Percentiles rank a stretch among this genome's conserved stretches.
These are phyloP conservation scores for Prototheca cutis DNA, from an alignment of 163 green algal genomes.

Conservation along the genomic window DNA sequence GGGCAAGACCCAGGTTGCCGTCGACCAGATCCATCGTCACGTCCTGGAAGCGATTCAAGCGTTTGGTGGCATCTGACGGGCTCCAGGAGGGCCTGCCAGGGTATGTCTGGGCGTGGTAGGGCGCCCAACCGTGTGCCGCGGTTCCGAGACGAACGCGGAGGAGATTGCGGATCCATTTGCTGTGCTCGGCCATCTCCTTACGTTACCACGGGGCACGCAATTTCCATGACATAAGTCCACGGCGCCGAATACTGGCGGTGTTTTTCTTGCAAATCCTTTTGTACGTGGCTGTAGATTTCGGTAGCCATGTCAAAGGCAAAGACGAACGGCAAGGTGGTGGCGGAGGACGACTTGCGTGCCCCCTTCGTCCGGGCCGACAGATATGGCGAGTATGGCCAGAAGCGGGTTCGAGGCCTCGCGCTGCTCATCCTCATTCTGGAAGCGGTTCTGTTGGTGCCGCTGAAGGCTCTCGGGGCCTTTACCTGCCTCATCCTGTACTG, in stretches of 20 bases:
- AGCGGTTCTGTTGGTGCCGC: constrained; percentile 30
- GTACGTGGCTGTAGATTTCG: not conserved
- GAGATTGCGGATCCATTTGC: no score
- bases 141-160: no score
- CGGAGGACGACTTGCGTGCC: not conserved
- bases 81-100: not conserved
- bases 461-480: constrained; percentile 30
- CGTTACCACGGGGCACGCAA: no score
- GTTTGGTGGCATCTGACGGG: not conserved
- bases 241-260: no score
- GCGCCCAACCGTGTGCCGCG: no score
- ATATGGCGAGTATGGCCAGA: constrained; percentile 39
- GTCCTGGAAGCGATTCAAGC: constrained; percentile 59
- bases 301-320: not conserved
- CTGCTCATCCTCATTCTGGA: constrained; percentile 29
- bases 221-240: no score
- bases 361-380: constrained; percentile 34
- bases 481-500: constrained; percentile 36
- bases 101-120: not conserved
- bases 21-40: constrained; percentile 68
- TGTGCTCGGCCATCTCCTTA: no score
- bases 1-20: constrained; percentile 31
- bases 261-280: not conserved
- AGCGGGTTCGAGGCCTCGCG: constrained; percentile 20
- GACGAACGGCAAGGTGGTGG: not conserved